phyloP scores from a whole-genome alignment of 208 protist species.

The Wallacemonas rigidus region DNA sequence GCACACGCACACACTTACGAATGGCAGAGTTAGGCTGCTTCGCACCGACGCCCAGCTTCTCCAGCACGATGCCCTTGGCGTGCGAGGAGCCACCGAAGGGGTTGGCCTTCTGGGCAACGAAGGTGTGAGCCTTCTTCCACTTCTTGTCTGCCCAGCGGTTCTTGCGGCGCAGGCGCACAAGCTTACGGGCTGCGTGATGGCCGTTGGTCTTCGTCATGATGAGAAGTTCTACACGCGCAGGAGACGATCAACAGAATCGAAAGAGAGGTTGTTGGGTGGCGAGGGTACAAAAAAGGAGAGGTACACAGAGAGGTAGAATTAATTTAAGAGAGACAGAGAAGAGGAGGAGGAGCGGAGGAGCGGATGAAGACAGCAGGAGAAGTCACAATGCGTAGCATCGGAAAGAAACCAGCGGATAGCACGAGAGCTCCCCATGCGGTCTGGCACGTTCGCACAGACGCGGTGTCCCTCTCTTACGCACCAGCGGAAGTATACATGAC shows the following conservation, averaged over 20 bases:
- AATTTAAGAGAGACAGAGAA: neutral
- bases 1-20: conserved; percentile 99
- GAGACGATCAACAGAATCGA: conserved; percentile 18
- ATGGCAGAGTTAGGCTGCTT: conserved; percentile 99
- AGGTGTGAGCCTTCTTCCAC: conserved; percentile 96
- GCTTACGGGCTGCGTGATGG: conserved; percentile 95
- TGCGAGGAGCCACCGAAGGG: conserved; percentile 97
- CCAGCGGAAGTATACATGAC: too few species aligned
- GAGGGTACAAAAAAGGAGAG: conserved; percentile 21
- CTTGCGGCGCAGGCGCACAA: conserved; percentile 81
- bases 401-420: too few species aligned
- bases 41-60: conserved; percentile 98
- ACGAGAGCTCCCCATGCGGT: too few species aligned
- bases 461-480: too few species aligned
- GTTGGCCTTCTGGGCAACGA: conserved; percentile 94
- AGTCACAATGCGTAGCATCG: too few species aligned
- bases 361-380: neutral
- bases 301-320: neutral
- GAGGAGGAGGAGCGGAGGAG: conserved; percentile 8
- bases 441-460: too few species aligned
- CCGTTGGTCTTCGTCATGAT: conserved; percentile 94
- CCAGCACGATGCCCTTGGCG: conserved; percentile 98
- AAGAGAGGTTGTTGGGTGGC: neutral
- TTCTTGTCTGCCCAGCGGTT: conserved; percentile 96
- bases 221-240: conserved; percentile 14